Base-by-base conservation (phyloP, 257 asterid genomes). In the Misopates orontium region DNA sequence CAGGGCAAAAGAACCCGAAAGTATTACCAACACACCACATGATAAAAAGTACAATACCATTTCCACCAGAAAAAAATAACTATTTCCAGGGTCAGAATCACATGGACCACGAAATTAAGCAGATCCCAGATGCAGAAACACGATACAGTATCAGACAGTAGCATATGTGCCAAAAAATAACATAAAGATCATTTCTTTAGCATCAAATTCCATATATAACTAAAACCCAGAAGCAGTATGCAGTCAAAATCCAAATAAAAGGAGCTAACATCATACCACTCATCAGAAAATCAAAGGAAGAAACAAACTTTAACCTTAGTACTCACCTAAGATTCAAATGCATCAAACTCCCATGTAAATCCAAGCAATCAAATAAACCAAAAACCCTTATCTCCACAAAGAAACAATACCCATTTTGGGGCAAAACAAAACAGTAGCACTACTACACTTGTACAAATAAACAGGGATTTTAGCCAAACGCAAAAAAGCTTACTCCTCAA, bases 401-500 rank as follows among this genome's bases (percentile, higher is more conserved):
- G 74, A 73, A 61, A 49, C 65, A 60, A 22, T 28, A 58, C 62
- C 28, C 40, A 54, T 21, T 54, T 14, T 1, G 57, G 50, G 24
- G 62, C 63, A 54, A 69, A 47, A 73, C 23, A 68, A 68, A 59
- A 17, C 5, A 50, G 49, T 58, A 6, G 36, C 36, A 28, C 36
- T 28, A 28, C 6, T 28, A 28, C 6, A 6, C 36, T 28, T 28
- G 4, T 28, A 28, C 36, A 2, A 28, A 2, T 22, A 50, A 59
- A 60, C 21, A 16, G 58, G 74, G 66, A 41, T 69, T 74, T 60
- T 62, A 72, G 36, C 56, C 32, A 28, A 66, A 81, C 73, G 67
- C 73, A 78, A 75, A 72, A 66, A 73, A 70, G 56, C 10, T 76
- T 82, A 75, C 82, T 28, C 71, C 69, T 18, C 18, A 84, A 78